Conservation (phyloP, 176 grass and related monocot genomes). For the Melocanna baccifera region DNA sequence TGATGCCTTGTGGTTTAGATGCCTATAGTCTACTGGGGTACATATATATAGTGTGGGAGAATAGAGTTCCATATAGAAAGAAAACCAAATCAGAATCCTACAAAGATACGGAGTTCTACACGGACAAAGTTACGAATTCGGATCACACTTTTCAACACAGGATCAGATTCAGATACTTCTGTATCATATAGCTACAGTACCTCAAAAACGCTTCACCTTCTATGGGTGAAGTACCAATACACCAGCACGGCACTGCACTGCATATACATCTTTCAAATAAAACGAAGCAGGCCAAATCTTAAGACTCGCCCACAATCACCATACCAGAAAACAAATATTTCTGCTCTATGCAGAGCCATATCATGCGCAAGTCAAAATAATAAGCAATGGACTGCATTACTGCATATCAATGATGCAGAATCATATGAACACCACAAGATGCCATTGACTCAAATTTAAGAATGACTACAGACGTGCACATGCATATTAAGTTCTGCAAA, state of each 20-base stretch:
- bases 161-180: not conserved
- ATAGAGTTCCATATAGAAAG: too few species aligned
- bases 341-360: not conserved
- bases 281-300: not conserved
- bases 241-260: not conserved
- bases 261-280: not conserved
- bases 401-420: not conserved
- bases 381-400: not conserved
- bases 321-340: not conserved
- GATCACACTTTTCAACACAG: too few species aligned
- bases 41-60: too few species aligned
- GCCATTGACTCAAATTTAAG: not conserved
- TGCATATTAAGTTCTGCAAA: not conserved
- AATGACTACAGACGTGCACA: not conserved
- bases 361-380: not conserved
- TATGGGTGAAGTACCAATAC: not conserved
- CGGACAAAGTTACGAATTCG: too few species aligned
- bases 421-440: not conserved
- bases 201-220: not conserved
- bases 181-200: not conserved
- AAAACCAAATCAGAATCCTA: too few species aligned
- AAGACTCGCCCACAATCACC: not conserved
- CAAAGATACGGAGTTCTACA: too few species aligned
- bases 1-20: too few species aligned
- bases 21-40: too few species aligned